These are phyloP conservation scores for Colletotrichum sp. DNA, from an alignment of 2,329 filamentous ascomycete genomes.

Conservation along the genomic window DNA sequence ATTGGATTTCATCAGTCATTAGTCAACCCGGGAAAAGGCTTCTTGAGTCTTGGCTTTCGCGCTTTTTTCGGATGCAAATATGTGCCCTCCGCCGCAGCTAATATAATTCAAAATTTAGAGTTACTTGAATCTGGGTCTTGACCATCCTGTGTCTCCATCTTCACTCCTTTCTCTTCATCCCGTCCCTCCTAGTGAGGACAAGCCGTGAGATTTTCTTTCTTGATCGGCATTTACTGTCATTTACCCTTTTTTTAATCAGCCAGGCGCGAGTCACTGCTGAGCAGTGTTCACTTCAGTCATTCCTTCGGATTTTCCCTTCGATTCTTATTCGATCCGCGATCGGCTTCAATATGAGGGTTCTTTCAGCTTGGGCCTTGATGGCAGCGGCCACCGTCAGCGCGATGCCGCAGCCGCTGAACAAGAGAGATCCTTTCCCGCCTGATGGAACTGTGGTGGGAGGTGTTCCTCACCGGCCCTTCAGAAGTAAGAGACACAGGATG, in stretches of 20 bases:
- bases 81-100: not conserved
- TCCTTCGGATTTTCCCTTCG: not conserved
- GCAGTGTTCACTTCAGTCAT: constrained; percentile 7
- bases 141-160: not conserved
- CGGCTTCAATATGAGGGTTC: constrained; percentile 3
- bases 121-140: not conserved
- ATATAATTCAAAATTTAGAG: constrained; percentile 18
- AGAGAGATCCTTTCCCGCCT: constrained; percentile 7
- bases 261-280: constrained; percentile 1
- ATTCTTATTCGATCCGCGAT: not conserved
- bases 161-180: not conserved
- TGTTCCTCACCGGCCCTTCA: constrained; percentile 4
- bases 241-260: constrained; percentile 1
- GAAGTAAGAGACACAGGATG: not conserved
- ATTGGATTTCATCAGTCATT: not conserved
- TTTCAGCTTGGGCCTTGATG: not conserved
- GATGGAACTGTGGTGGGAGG: constrained; percentile 13
- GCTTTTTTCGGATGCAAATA: not conserved
- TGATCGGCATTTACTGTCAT: constrained; percentile 9
- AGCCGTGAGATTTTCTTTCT: constrained; percentile 1
- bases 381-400: constrained; percentile 6
- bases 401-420: constrained; percentile 7
- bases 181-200: constrained; percentile 11
- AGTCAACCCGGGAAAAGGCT: not conserved
- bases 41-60: constrained; percentile 1